Conservation (phyloP, 2,329 filamentous ascomycete genomes). For the Podosphaera xanthii region DNA sequence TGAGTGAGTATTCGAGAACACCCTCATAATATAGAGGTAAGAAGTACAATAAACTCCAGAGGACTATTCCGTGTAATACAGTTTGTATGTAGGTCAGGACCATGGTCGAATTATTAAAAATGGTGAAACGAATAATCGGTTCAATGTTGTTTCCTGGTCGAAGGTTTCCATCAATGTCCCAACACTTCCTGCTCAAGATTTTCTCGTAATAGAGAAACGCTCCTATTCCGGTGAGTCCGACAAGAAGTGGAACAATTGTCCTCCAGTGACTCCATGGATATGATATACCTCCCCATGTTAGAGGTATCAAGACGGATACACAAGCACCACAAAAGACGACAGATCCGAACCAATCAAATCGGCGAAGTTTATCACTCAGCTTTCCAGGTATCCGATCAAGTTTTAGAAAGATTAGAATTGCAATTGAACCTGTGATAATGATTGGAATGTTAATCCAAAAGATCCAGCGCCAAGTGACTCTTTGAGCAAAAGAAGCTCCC, state of each 20-base stretch:
- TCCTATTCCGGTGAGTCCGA: conserved; percentile 28
- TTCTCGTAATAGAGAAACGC: conserved; percentile 30
- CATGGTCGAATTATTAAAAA: conserved; percentile 26
- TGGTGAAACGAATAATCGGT: conserved; percentile 20
- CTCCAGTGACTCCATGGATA: conserved; percentile 40
- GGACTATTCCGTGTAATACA: conserved; percentile 32
- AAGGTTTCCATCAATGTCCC: conserved; percentile 9
- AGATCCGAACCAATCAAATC: conserved; percentile 40
- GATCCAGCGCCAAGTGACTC: conserved; percentile 35
- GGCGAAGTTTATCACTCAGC: conserved; percentile 17
- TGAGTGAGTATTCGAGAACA: conserved; percentile 29
- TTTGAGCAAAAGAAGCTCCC: conserved; percentile 29
- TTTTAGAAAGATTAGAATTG: conserved; percentile 13
- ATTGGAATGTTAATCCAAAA: conserved; percentile 26
- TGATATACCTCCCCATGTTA: conserved; percentile 41
- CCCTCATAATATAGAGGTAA: conserved; percentile 27
- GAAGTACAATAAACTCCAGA: conserved; percentile 32
- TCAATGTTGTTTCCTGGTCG: conserved; percentile 10
- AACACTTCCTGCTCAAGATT: conserved; percentile 8
- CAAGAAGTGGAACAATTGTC: conserved; percentile 35
- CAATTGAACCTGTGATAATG: conserved; percentile 9
- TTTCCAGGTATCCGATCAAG: conserved; percentile 9
- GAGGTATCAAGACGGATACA: conserved; percentile 34
- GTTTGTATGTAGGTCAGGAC: conserved; percentile 28
- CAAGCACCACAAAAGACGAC: conserved; percentile 34